Conservation (phyloP, 768 basidiomycete genomes). For the Lentinula sp. region DNA sequence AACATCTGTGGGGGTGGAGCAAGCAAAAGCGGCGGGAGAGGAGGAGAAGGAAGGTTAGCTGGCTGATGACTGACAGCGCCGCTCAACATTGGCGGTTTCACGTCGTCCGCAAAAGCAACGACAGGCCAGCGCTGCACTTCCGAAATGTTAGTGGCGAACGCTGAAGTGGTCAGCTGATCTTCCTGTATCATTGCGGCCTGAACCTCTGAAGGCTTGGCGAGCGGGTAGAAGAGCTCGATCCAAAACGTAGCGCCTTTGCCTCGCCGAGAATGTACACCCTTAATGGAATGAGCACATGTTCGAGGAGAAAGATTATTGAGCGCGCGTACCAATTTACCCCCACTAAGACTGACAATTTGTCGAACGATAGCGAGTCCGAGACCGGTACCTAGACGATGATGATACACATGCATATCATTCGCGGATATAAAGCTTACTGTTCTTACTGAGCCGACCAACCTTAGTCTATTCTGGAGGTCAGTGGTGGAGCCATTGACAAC, state of each 20-base stretch:
- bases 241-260: slow-evolving; percentile 38
- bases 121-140: neutral
- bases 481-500: slow-evolving; percentile 3
- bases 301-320: no score
- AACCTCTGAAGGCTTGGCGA: slow-evolving; percentile 6
- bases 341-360: slow-evolving; percentile 34
- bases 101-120: neutral
- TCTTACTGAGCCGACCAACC: neutral
- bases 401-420: slow-evolving; percentile 12
- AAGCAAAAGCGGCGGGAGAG: neutral
- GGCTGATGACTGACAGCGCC: neutral
- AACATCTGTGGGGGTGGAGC: neutral
- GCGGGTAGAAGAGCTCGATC: slow-evolving; percentile 21
- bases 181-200: neutral
- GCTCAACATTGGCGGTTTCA: neutral
- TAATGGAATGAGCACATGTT: neutral
- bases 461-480: neutral
- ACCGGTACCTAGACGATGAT: slow-evolving; percentile 24
- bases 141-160: neutral
- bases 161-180: neutral
- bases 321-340: slow-evolving; percentile 27
- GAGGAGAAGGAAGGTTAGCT: neutral
- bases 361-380: slow-evolving; percentile 37
- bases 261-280: slow-evolving; percentile 20
- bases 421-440: neutral